phyloP scores from a whole-genome alignment of 352 stramenopile genomes.

The Blastocystis sp. region DNA sequence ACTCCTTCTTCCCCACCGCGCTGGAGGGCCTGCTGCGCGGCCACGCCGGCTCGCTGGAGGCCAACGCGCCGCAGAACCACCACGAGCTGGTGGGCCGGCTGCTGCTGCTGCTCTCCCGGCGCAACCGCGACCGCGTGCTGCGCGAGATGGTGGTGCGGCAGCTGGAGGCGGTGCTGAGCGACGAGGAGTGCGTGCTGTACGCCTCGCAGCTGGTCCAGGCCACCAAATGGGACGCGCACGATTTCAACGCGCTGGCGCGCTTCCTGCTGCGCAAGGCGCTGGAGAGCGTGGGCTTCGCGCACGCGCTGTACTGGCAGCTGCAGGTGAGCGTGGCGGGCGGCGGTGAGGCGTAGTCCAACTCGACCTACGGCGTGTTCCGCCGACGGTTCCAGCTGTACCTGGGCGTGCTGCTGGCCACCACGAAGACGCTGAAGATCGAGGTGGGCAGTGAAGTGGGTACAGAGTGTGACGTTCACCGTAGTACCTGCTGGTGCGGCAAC shows the following conservation, averaged over 20 bases:
- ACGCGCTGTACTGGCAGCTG: constrained; percentile 76
- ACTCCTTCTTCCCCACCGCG: constrained; percentile 10
- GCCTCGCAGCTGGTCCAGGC: constrained; percentile 74
- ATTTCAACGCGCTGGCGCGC: constrained; percentile 75
- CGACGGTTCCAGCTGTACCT: constrained; percentile 66
- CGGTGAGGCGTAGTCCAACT: constrained; percentile 45
- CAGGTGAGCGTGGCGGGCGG: constrained; percentile 71
- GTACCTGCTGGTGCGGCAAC: constrained; percentile 83
- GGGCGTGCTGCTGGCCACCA: constrained; percentile 70
- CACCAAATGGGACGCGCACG: constrained; percentile 75
- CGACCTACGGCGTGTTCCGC: constrained; percentile 69
- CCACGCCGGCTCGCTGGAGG: neutral
- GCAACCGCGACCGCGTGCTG: constrained; percentile 15
- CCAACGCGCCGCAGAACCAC: constrained; percentile 3
- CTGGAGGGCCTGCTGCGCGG: neutral
- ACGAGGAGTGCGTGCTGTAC: constrained; percentile 61
- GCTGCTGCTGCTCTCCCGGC: constrained; percentile 18
- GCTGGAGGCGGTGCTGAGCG: neutral
- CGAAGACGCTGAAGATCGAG: constrained; percentile 75
- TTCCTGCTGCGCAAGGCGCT: constrained; percentile 75
- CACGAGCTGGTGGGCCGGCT: constrained; percentile 5
- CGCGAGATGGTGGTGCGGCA: constrained; percentile 34
- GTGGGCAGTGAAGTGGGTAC: constrained; percentile 83
- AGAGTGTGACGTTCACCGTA: constrained; percentile 82
- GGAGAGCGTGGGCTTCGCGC: constrained; percentile 72